A percentile compares a stretch with the other conserved stretches of the same genome.
phyloP scores from a whole-genome alignment of 2,329 filamentous ascomycete genomes.

The Aspergillus sp. region DNA sequence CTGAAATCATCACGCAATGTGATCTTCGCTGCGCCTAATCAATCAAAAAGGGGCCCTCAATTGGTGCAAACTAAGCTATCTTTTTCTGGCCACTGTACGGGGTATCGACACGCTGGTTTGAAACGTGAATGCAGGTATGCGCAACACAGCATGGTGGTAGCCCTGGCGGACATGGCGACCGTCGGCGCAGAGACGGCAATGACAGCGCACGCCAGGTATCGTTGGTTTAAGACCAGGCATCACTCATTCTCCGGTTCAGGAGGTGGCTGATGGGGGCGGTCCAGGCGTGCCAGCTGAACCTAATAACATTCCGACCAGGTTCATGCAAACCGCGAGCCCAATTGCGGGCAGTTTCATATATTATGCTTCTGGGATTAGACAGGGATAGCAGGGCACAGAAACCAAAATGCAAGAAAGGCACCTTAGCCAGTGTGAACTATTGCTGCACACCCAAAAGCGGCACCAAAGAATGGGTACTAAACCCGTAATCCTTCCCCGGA shows the following conservation, averaged over 20 bases:
- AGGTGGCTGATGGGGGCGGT: conserved; percentile 22
- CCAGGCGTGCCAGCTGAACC: conserved; percentile 12
- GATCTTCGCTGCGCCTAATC: not conserved
- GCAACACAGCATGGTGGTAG: not conserved
- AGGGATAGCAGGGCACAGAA: conserved; percentile 5
- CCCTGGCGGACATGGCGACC: not conserved
- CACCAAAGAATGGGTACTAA: conserved; percentile 7
- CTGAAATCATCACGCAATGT: not conserved
- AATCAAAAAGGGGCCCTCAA: not conserved
- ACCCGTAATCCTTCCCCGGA: not conserved
- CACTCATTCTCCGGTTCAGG: conserved; percentile 18
- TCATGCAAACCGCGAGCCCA: conserved; percentile 1
- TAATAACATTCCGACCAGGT: conserved; percentile 8
- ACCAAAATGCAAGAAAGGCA: not conserved
- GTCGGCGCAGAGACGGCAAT: not conserved
- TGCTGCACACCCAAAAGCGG: conserved; percentile 9
- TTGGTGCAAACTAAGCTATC: not conserved
- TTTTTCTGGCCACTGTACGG: not conserved
- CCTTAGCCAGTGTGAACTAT: conserved; percentile 14
- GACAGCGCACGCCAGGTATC: not conserved
- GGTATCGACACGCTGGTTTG: not conserved
- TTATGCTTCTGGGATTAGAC: conserved; percentile 2
- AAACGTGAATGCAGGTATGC: not conserved
- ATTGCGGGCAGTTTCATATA: conserved; percentile 8
- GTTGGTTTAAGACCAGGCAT: conserved; percentile 8